phyloP scores from a whole-genome alignment of 2,329 filamentous ascomycete species.

The Didymella glomerata region DNA sequence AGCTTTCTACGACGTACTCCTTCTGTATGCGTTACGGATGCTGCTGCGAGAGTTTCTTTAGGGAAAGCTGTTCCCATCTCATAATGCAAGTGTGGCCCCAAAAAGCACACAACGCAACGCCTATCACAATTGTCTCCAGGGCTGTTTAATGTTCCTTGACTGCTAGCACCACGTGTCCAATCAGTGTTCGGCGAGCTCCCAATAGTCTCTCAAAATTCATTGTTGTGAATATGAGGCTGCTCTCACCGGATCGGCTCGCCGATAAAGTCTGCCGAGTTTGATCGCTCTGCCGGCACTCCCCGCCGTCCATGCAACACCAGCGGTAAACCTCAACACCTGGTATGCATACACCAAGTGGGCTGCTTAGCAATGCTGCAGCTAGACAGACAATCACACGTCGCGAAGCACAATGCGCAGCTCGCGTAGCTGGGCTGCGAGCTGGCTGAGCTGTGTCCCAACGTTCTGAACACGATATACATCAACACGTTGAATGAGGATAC shows the following conservation, averaged over 20 bases:
- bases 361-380: constrained; percentile 10
- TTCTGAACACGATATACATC: too few relatives aligned
- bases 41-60: neutral
- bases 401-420: neutral
- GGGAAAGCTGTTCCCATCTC: neutral
- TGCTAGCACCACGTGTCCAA: neutral
- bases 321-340: neutral
- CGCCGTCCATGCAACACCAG: neutral
- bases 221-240: neutral
- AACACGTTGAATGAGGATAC: neutral
- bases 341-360: constrained; percentile 1
- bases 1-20: constrained; percentile 6
- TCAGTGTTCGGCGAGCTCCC: neutral
- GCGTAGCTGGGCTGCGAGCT: neutral
- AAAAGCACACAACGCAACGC: neutral
- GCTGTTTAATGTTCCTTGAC: neutral
- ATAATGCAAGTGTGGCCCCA: neutral
- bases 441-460: neutral
- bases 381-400: neutral
- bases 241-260: neutral
- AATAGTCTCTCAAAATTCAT: neutral
- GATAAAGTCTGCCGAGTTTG: neutral
- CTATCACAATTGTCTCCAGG: too few relatives aligned
- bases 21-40: neutral
- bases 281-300: constrained; percentile 9